Conservation (phyloP, 2,329 filamentous ascomycete genomes). For the Pyrenochaeta sp. region DNA sequence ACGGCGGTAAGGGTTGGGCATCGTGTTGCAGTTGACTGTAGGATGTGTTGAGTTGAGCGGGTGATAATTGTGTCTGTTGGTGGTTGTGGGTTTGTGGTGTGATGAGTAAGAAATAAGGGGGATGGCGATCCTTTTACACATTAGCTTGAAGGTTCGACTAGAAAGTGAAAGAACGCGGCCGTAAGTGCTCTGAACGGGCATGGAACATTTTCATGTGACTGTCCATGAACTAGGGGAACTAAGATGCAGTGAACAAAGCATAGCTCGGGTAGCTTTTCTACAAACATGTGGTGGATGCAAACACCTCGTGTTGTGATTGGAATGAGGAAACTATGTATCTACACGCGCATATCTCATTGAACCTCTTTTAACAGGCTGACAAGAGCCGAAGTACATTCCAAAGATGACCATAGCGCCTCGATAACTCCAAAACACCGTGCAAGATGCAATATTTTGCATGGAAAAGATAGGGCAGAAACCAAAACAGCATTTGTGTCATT, state of each 20-base stretch:
- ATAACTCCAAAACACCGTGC: slow-evolving; percentile 1
- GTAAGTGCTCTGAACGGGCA: not conserved
- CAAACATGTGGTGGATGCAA: too few species aligned
- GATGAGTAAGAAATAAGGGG: too few species aligned
- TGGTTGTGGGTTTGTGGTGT: not conserved
- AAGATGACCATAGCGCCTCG: not conserved
- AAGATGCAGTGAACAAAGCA: not conserved
- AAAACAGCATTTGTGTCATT: not conserved
- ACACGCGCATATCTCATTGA: too few species aligned
- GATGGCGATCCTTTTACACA: not conserved
- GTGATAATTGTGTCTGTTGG: not conserved
- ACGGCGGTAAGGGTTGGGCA: not conserved
- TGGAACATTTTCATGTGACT: not conserved
- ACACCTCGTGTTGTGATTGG: too few species aligned
- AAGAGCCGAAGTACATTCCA: not conserved
- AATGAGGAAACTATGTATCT: too few species aligned
- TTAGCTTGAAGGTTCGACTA: not conserved
- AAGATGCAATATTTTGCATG: slow-evolving; percentile 1
- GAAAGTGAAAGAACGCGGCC: not conserved
- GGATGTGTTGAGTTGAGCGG: not conserved
- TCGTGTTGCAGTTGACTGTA: not conserved
- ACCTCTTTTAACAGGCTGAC: not conserved
- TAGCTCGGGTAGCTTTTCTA: too few species aligned
- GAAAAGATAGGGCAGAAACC: not conserved
- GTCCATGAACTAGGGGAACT: not conserved